Evolutionary conservation across 1,284 basidiomycete species (phyloP).

Genomic region (Melampsora medusae): DNA sequence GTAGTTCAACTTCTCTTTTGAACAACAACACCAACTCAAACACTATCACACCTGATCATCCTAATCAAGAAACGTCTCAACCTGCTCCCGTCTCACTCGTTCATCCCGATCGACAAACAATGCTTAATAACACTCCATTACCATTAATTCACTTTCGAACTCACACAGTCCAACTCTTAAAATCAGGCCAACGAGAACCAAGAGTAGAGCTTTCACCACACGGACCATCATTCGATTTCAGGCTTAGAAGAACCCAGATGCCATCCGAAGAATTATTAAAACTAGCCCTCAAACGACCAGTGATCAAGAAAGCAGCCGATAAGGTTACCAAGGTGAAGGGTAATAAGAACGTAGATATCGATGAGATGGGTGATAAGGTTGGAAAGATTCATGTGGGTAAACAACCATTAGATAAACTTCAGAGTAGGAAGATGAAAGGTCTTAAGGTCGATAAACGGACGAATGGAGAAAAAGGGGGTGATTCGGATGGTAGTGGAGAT

Average conservation of each 20-base stretch:
- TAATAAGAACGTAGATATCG: constrained; percentile 79
- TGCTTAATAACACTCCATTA: constrained; percentile 60
- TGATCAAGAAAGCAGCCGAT: constrained; percentile 72
- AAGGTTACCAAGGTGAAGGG: constrained; percentile 71
- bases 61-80: constrained; percentile 15
- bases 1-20: constrained; percentile 21
- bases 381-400: constrained; percentile 83
- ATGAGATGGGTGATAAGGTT: constrained; percentile 95
- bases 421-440: constrained; percentile 89
- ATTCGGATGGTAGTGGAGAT: not conserved
- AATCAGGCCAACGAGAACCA: constrained; percentile 74
- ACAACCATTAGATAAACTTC: constrained; percentile 82
- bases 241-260: constrained; percentile 70
- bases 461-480: not conserved
- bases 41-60: not conserved
- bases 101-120: constrained; percentile 51
- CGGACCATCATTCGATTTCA: constrained; percentile 86
- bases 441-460: constrained; percentile 60
- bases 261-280: constrained; percentile 77
- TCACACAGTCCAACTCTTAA: constrained; percentile 73
- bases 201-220: constrained; percentile 79
- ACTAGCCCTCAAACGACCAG: constrained; percentile 70
- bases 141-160: constrained; percentile 84
- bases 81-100: constrained; percentile 53
- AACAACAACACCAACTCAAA: not conserved